phyloP scores from a whole-genome alignment of 495 filamentous ascomycete species.

The Melanomma pulvis-pyrius region DNA sequence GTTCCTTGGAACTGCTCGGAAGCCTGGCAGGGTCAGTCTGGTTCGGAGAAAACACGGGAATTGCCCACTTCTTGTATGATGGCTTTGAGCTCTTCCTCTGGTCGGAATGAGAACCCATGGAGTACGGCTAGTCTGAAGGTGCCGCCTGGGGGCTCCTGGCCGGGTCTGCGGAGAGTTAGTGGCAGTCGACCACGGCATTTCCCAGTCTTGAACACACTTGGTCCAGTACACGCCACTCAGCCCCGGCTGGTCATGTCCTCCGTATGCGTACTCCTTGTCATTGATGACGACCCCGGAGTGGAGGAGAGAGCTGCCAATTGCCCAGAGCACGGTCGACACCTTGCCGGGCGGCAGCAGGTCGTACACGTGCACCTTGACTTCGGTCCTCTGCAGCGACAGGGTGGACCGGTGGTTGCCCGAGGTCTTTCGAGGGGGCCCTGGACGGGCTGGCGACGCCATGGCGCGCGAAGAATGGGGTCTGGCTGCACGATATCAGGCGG shows the following conservation, averaged over 20 bases:
- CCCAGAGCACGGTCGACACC: conserved; percentile 70
- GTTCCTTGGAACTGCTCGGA: conserved; percentile 69
- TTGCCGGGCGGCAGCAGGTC: conserved; percentile 75
- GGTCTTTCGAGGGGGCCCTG: conserved; percentile 37
- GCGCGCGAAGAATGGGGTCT: neutral
- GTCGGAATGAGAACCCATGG: conserved; percentile 69
- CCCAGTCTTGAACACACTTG: conserved; percentile 34
- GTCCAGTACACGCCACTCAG: conserved; percentile 80
- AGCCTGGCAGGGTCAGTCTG: conserved; percentile 41
- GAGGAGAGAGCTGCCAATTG: conserved; percentile 68
- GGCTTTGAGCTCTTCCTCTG: conserved; percentile 64
- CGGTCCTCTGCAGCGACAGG: conserved; percentile 64
- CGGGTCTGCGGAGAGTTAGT: conserved; percentile 46
- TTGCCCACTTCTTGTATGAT: conserved; percentile 57
- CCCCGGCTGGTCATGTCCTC: conserved; percentile 69
- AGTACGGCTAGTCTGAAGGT: conserved; percentile 70
- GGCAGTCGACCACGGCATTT: too few relatives aligned
- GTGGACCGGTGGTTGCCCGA: conserved; percentile 55
- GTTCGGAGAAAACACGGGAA: neutral
- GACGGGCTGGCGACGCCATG: conserved; percentile 36
- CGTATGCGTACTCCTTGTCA: conserved; percentile 77
- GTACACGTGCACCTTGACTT: conserved; percentile 78
- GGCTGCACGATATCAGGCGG: neutral
- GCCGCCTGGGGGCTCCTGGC: conserved; percentile 68
- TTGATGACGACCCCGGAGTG: conserved; percentile 81